A percentile compares a stretch with the other conserved stretches of the same genome.
These are phyloP conservation scores for Daldinia grandis DNA, from an alignment of 495 filamentous ascomycete species.

Conservation along the genomic window DNA sequence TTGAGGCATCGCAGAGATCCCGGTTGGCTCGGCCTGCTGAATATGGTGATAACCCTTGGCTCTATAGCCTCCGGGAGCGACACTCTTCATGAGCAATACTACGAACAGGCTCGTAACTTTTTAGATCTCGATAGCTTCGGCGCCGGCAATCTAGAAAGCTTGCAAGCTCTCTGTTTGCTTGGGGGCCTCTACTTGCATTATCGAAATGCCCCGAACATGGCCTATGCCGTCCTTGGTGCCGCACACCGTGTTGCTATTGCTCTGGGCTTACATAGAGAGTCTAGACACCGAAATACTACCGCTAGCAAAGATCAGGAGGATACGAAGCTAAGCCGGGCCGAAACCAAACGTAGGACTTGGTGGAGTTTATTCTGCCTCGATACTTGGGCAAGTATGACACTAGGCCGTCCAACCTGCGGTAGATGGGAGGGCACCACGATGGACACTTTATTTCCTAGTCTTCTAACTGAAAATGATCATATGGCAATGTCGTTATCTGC, in stretches of 20 bases:
- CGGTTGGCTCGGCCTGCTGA: conserved; percentile 40
- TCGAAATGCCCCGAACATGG: conserved; percentile 43
- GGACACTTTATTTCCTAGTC: conserved; percentile 38
- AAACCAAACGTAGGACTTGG: conserved; percentile 41
- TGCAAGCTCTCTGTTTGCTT: conserved; percentile 41
- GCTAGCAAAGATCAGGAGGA: conserved; percentile 3
- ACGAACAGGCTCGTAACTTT: conserved; percentile 38
- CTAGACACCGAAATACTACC: conserved; percentile 19
- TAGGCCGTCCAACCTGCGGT: conserved; percentile 37
- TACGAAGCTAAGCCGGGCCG: conserved; percentile 15
- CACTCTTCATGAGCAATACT: conserved; percentile 39
- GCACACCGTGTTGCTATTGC: conserved; percentile 43
- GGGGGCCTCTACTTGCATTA: conserved; percentile 42
- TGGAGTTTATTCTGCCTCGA: conserved; percentile 45
- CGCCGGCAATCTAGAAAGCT: conserved; percentile 39
- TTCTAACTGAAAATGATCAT: conserved; percentile 34
- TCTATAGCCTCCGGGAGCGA: conserved; percentile 42
- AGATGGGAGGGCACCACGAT: conserved; percentile 34
- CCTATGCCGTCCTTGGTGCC: conserved; percentile 42
- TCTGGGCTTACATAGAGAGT: conserved; percentile 40
- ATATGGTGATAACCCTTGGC: conserved; percentile 44
- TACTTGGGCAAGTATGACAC: conserved; percentile 42
- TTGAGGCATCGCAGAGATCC: conserved; percentile 32
- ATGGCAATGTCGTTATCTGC: conserved; percentile 31
- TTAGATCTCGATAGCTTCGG: conserved; percentile 42